Conservation (phyloP, 208 protist species). For the Acanthamoeba castellanii region DNA sequence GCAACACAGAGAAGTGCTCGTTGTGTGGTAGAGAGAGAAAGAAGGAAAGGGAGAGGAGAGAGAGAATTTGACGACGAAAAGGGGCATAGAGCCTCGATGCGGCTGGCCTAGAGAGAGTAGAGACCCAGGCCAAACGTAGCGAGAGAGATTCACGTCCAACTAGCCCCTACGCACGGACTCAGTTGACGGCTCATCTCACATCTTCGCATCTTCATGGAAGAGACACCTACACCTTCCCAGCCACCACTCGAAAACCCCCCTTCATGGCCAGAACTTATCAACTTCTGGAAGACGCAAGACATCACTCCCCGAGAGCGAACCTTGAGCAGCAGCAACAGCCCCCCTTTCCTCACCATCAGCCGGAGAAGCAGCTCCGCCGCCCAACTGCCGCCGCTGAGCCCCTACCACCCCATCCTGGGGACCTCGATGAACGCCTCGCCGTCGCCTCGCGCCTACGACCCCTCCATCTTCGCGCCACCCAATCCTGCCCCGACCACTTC, state of each 20-base stretch:
- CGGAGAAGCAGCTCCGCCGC: not conserved
- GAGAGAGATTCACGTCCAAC: not conserved
- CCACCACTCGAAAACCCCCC: not conserved
- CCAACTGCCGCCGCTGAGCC: not conserved
- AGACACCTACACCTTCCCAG: not conserved
- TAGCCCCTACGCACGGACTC: no score
- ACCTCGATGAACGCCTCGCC: not conserved
- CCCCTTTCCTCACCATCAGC: not conserved
- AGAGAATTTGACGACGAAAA: not conserved
- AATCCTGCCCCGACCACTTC: not conserved
- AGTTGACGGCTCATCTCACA: no score
- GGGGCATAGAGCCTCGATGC: not conserved
- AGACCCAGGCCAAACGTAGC: not conserved
- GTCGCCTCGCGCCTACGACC: not conserved
- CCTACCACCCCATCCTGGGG: not conserved
- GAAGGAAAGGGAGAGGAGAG: no score
- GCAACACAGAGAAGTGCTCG: no score
- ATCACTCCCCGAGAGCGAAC: not conserved
- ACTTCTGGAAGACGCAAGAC: constrained; percentile 26
- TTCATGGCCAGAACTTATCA: constrained; percentile 30
- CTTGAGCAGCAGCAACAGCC: not conserved
- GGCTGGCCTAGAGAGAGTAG: not conserved
- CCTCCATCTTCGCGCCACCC: not conserved
- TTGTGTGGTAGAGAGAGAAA: no score
- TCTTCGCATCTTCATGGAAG: not conserved